These are phyloP conservation scores for Phytophthora pluvialis DNA, from an alignment of 352 stramenopile species.

Conservation along the genomic window DNA sequence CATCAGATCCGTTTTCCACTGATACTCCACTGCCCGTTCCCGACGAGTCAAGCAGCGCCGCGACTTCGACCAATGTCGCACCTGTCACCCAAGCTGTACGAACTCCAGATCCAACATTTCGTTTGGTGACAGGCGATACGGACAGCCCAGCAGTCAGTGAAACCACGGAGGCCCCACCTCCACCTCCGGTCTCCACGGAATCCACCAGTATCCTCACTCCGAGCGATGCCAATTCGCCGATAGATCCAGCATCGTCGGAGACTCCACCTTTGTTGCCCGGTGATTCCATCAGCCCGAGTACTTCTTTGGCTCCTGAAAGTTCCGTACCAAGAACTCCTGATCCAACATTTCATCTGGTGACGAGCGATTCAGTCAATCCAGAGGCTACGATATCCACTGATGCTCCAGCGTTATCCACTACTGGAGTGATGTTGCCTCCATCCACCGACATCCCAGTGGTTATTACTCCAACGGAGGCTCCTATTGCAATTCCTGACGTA, in stretches of 20 bases:
- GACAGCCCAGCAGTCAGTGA: background rate
- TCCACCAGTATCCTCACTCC: background rate
- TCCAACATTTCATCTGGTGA: constrained; percentile 1
- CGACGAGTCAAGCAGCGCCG: background rate
- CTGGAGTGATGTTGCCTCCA: background rate
- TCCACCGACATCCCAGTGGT: background rate
- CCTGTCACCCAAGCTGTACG: background rate
- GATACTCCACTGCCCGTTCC: no score
- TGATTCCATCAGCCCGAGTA: background rate
- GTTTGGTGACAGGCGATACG: background rate
- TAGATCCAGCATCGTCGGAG: background rate
- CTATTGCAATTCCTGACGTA: background rate
- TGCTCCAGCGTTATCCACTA: background rate
- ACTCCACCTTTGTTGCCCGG: background rate
- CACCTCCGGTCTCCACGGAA: background rate
- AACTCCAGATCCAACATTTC: constrained; percentile 6
- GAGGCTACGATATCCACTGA: background rate
- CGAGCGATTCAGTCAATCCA: background rate
- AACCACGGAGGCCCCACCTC: background rate
- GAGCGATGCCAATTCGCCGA: background rate
- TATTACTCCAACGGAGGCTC: background rate
- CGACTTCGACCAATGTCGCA: background rate
- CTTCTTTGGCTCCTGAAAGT: background rate
- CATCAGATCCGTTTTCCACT: background rate
- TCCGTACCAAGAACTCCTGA: constrained; percentile 7